Evolutionary conservation across 2,329 filamentous ascomycete genomes (phyloP).

Genomic region (Hypocrella siamensis): DNA sequence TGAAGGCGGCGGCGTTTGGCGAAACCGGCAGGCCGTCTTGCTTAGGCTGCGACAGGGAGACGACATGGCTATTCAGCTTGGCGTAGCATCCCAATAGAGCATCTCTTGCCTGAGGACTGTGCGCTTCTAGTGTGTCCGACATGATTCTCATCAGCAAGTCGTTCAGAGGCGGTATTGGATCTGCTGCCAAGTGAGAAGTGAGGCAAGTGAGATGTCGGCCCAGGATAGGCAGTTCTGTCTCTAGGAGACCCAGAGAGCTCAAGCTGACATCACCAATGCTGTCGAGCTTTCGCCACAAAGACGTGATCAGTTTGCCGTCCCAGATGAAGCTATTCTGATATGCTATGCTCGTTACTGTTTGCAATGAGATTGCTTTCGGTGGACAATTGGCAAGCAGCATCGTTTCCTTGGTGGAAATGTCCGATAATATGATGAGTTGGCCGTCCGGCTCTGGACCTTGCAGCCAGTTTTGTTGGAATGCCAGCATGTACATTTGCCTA

Average conservation of each 20-base stretch:
- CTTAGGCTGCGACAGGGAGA: conserved; percentile 3
- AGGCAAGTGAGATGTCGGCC: conserved; percentile 37
- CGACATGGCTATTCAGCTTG: conserved; percentile 9
- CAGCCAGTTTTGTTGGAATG: conserved; percentile 7
- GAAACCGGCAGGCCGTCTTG: conserved; percentile 2
- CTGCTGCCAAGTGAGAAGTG: conserved; percentile 29
- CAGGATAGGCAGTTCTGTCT: conserved; percentile 47
- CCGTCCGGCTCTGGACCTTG: conserved; percentile 6
- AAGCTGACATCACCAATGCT: conserved; percentile 37
- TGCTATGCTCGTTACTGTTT: conserved; percentile 31
- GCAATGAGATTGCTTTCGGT: conserved; percentile 23
- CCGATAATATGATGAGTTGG: conserved; percentile 34
- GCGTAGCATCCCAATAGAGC: conserved; percentile 12
- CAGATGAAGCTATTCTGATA: conserved; percentile 20
- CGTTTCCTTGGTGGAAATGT: conserved; percentile 17
- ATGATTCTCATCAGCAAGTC: conserved; percentile 30
- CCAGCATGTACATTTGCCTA: conserved; percentile 33
- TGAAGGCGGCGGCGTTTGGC: conserved; percentile 6
- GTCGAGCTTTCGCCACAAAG: conserved; percentile 39
- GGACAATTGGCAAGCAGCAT: conserved; percentile 17
- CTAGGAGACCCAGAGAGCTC: conserved; percentile 44
- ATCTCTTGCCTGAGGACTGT: conserved; percentile 16
- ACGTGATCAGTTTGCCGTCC: conserved; percentile 23
- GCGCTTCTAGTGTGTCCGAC: conserved; percentile 22
- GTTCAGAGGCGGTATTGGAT: conserved; percentile 34